Percentiles rank a stretch among this genome's conserved stretches.
Evolutionary conservation across 2,329 filamentous ascomycete species (phyloP).

Genomic region (Aspergillus fumigatus): DNA sequence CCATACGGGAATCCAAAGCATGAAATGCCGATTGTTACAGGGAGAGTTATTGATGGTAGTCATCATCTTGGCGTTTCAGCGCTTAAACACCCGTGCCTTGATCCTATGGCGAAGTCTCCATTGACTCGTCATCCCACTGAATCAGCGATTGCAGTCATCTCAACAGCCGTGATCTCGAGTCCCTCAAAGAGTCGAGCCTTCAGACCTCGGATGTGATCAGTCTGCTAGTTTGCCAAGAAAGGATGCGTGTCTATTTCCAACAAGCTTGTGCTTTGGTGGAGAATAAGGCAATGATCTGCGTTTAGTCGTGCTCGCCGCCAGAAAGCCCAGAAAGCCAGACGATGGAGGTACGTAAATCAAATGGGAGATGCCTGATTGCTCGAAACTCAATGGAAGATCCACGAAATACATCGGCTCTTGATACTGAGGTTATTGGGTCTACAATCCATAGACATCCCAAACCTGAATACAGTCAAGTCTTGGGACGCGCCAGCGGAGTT

Average conservation of each 20-base stretch:
- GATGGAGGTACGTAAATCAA: constrained; percentile 1
- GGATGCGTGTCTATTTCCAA: not conserved
- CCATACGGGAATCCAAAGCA: too few species aligned
- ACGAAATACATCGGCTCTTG: not conserved
- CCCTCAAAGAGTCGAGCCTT: not conserved
- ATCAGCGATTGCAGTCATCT: not conserved
- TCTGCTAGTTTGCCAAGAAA: not conserved
- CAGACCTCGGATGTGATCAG: too few species aligned
- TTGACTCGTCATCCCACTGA: not conserved
- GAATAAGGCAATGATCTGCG: not conserved
- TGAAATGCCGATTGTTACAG: too few species aligned
- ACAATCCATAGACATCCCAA: too few species aligned
- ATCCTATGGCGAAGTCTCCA: too few species aligned
- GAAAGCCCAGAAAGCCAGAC: not conserved
- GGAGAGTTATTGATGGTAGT: too few species aligned
- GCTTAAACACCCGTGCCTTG: too few species aligned
- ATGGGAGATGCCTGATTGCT: not conserved
- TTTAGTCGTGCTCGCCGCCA: too few species aligned
- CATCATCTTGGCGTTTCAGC: too few species aligned
- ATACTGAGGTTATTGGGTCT: not conserved
- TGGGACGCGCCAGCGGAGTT: not conserved
- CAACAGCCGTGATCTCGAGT: not conserved
- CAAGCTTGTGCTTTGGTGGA: not conserved
- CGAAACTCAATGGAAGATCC: not conserved
- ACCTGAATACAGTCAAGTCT: too few species aligned